phyloP scores from a whole-genome alignment of 164 flowering plant species.

The Dillenia suffruticosa region DNA sequence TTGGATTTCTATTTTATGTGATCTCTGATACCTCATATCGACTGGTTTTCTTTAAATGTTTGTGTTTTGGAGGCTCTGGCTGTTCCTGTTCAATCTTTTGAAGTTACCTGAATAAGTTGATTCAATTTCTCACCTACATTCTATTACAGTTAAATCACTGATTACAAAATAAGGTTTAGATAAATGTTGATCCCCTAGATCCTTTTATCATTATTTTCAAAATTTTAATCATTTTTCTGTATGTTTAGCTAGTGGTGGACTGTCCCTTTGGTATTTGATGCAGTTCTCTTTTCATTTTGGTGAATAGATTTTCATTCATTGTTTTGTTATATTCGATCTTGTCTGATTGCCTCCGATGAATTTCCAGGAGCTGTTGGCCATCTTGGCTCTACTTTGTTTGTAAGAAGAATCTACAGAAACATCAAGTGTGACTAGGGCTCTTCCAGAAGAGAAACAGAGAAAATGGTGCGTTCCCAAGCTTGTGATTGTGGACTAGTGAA shows the following conservation, averaged over 20 bases:
- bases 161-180: no score
- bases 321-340: neutral
- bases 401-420: slow-evolving; percentile 90
- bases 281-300: neutral
- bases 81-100: no score
- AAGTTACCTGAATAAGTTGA: no score
- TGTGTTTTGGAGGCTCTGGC: no score
- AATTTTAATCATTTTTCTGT: neutral
- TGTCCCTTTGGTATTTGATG: neutral
- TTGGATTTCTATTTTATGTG: no score
- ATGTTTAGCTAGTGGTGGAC: neutral
- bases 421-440: slow-evolving; percentile 73
- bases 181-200: neutral
- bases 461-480: neutral
- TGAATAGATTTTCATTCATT: neutral
- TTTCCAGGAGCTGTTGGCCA: slow-evolving; percentile 86
- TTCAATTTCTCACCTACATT: no score
- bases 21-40: no score
- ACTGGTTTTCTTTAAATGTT: no score
- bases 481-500: neutral
- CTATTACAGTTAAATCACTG: no score
- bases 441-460: neutral
- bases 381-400: slow-evolving; percentile 77
- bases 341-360: neutral
- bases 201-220: neutral